Evolutionary conservation across 805 yeast species (phyloP), one percentile per base, ranked within the genome.

Genomic region (Yueomyces sp.): DNA sequence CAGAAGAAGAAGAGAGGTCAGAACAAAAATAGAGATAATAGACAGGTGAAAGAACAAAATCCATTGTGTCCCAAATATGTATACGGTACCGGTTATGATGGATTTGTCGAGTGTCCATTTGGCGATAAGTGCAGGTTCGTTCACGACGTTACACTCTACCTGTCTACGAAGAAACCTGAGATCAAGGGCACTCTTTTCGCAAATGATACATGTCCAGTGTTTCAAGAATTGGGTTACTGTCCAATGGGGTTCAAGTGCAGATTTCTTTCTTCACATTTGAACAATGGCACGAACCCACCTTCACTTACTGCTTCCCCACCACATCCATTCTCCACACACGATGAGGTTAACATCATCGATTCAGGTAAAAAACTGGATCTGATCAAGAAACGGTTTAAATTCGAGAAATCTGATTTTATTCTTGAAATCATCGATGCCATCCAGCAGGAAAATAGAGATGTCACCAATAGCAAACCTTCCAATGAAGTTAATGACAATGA

Each of bases 211-310:
- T 92, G 99, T 63, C 97, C 98, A 0, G 95, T 85, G 3, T 87
- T 66, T 57, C 67, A 67, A 33, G 81, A 83, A 1, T 67, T 85
- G 34, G 99, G 99, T 0, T 79, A 76, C 55, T 92, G 99, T 68
- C 95, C 95, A 3, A 74, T 82, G 48, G 98, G 98, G 0, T 64
- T 85, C 53, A 90, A 85, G 60, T 92, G 99, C 65, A 76, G 96
- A 54, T 92, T 95, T 85, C 71, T 92, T 45, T 66, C 73, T 3
- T 74, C 85, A 12, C 97, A 92, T 64, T 73, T 66, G 55, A 59
- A 72, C 51, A 56, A 55, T 32, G n/a, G 1, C n/a, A 34, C 6
- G n/a, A 19, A 34, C n/a, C 5, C n/a, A 34, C 37, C 37, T 9
- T 11, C 37, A 34, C 34, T 8, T 31, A 11, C 34, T 11, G 34